These are phyloP conservation scores for Stagonosporopsis chrysanthemi DNA, from an alignment of 2,329 filamentous ascomycete species.

Conservation along the genomic window DNA sequence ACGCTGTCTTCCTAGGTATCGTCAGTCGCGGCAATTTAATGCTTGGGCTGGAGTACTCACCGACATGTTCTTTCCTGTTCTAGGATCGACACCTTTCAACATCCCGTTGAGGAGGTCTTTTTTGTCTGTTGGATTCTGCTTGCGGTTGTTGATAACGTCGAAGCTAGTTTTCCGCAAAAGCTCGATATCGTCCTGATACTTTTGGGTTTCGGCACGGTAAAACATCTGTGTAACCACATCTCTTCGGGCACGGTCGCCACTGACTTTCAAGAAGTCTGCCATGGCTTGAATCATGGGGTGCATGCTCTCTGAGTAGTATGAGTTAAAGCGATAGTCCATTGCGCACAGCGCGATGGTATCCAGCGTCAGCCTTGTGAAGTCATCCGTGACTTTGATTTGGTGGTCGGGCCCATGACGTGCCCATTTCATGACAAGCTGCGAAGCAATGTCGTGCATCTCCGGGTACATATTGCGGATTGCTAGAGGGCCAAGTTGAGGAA, in stretches of 20 bases:
- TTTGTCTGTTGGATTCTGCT: slow-evolving; percentile 61
- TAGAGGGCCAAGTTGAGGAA: slow-evolving; percentile 74
- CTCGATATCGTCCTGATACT: slow-evolving; percentile 63
- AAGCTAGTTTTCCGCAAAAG: slow-evolving; percentile 63
- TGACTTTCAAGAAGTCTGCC: slow-evolving; percentile 48
- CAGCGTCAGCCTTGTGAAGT: slow-evolving; percentile 50
- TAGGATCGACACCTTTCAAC: slow-evolving; percentile 65
- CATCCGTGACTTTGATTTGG: slow-evolving; percentile 46
- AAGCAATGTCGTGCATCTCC: slow-evolving; percentile 64
- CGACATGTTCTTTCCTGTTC: slow-evolving; percentile 65
- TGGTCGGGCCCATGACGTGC: slow-evolving; percentile 60
- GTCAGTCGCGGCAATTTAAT: not conserved
- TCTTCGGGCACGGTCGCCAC: slow-evolving; percentile 43
- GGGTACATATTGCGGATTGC: slow-evolving; percentile 73
- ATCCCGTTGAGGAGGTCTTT: slow-evolving; percentile 69
- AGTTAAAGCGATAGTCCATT: slow-evolving; percentile 54
- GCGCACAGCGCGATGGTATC: slow-evolving; percentile 51
- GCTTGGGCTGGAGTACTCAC: slow-evolving; percentile 6
- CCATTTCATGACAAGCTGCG: slow-evolving; percentile 72
- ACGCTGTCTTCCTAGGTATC: slow-evolving; percentile 61
- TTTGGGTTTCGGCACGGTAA: slow-evolving; percentile 48
- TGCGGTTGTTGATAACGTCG: slow-evolving; percentile 65
- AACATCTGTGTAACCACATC: slow-evolving; percentile 45
- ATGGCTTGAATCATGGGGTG: slow-evolving; percentile 51
- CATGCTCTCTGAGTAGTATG: slow-evolving; percentile 47